A percentile compares a stretch with the other conserved stretches of the same genome.
Conservation (phyloP, 2,329 filamentous ascomycete species). For the Penicillium brasilianum region DNA sequence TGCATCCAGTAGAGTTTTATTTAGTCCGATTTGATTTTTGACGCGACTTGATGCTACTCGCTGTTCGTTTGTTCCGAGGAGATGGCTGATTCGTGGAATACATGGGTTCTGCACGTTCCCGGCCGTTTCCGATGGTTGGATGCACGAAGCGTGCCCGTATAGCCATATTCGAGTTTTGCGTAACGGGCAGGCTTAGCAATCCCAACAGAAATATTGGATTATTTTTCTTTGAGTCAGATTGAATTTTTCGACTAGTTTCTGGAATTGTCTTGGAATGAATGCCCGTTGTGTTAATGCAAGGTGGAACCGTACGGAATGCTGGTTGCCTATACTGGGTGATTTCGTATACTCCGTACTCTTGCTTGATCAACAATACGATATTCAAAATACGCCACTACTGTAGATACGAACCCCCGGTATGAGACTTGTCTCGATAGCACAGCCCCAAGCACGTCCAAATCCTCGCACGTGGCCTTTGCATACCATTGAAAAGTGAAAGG, state of each 20-base stretch:
- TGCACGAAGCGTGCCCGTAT: not conserved
- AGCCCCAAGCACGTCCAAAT: not conserved
- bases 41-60: not conserved
- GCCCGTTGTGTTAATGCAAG: not conserved
- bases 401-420: not conserved
- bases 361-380: not conserved
- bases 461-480: conserved; percentile 4
- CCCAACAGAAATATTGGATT: not conserved
- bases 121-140: conserved; percentile 1
- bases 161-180: not conserved
- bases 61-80: not conserved
- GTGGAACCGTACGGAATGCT: not conserved
- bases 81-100: not conserved
- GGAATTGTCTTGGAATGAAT: not conserved
- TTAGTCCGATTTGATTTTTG: not conserved
- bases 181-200: not conserved
- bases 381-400: not conserved
- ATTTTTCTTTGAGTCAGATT: not conserved
- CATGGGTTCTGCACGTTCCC: not conserved
- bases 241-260: not conserved
- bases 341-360: not conserved
- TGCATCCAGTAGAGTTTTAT: not conserved
- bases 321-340: not conserved
- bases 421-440: not conserved
- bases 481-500: not conserved